Evolutionary conservation across 495 filamentous ascomycete genomes (phyloP).

Genomic region (Penicillium coprophilum): DNA sequence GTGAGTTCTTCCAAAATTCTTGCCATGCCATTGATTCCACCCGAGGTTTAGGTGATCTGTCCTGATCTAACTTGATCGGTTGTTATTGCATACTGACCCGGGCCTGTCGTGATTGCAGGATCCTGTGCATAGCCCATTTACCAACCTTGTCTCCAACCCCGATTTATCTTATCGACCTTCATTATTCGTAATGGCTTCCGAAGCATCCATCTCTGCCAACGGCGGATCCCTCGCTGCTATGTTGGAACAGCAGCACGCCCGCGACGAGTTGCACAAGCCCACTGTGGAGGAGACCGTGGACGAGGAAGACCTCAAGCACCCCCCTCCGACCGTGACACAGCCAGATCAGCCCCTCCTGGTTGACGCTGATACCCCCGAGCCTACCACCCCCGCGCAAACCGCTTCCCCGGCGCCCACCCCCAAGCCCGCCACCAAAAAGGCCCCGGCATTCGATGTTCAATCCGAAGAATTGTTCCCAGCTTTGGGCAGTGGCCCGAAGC

Average conservation of each 20-base stretch:
- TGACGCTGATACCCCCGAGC: slow-evolving; percentile 19
- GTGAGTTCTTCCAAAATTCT: neutral
- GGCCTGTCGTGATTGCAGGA: slow-evolving; percentile 21
- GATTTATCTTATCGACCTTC: slow-evolving; percentile 4
- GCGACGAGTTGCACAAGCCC: slow-evolving; percentile 60
- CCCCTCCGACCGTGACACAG: slow-evolving; percentile 50
- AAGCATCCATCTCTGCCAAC: slow-evolving; percentile 41
- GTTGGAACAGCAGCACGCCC: slow-evolving; percentile 74
- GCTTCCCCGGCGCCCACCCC: slow-evolving; percentile 26
- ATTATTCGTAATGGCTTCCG: slow-evolving; percentile 46
- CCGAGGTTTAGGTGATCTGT: neutral
- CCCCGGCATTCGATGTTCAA: slow-evolving; percentile 65
- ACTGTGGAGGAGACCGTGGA: slow-evolving; percentile 79
- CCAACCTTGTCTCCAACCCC: slow-evolving; percentile 6
- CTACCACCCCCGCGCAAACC: slow-evolving; percentile 19
- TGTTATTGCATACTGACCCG: slow-evolving; percentile 21
- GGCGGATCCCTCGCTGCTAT: slow-evolving; percentile 63
- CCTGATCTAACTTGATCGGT: slow-evolving; percentile 4
- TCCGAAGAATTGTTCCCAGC: slow-evolving; percentile 91
- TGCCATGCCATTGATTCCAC: neutral
- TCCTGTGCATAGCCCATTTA: slow-evolving; percentile 15
- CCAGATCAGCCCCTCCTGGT: slow-evolving; percentile 29
- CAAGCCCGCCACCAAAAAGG: slow-evolving; percentile 46
- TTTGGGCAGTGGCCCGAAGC: slow-evolving; percentile 70
- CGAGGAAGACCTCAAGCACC: slow-evolving; percentile 70